Evolutionary conservation across 805 yeast genomes (phyloP).

Genomic region (Kregervanrija fluxuum): DNA sequence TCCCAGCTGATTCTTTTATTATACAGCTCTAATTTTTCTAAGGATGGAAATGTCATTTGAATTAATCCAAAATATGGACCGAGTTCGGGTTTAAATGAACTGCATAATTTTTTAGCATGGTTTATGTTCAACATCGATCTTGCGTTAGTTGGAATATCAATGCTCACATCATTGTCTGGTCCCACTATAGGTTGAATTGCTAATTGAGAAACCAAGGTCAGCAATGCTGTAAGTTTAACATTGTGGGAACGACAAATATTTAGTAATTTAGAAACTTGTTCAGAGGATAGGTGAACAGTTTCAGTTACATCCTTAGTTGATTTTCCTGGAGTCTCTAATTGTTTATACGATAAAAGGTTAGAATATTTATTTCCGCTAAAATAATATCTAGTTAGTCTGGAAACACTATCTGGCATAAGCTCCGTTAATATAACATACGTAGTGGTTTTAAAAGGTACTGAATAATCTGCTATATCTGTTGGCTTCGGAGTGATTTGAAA

Average conservation of each 20-base stretch:
- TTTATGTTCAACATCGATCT: slow-evolving; percentile 3
- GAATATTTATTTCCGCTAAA: background rate
- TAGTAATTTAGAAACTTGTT: slow-evolving; percentile 1
- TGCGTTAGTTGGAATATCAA: slow-evolving; percentile 9
- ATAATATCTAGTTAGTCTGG: slow-evolving; percentile 5
- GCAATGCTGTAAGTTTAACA: slow-evolving; percentile 10
- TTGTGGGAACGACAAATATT: slow-evolving; percentile 3
- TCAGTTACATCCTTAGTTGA: too few relatives aligned
- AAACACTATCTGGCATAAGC: slow-evolving; percentile 4
- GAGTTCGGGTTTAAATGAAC: slow-evolving; percentile 3
- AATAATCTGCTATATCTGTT: slow-evolving; percentile 8
- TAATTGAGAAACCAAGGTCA: slow-evolving; percentile 6
- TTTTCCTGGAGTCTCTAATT: too few relatives aligned
- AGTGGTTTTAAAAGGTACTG: slow-evolving; percentile 6
- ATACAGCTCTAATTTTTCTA: slow-evolving; percentile 1
- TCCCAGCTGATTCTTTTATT: slow-evolving; percentile 4
- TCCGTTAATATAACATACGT: slow-evolving; percentile 6
- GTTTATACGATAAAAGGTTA: too few relatives aligned
- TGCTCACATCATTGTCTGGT: slow-evolving; percentile 6
- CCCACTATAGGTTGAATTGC: slow-evolving; percentile 9
- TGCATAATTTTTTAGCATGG: background rate
- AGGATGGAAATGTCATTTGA: slow-evolving; percentile 6
- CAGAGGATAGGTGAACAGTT: background rate
- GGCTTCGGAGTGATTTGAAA: slow-evolving; percentile 9
- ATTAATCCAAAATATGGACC: slow-evolving; percentile 9